These are phyloP conservation scores for Chamaecrista fasciculata DNA, from an alignment of 306 rosid species.

Conservation along the genomic window DNA sequence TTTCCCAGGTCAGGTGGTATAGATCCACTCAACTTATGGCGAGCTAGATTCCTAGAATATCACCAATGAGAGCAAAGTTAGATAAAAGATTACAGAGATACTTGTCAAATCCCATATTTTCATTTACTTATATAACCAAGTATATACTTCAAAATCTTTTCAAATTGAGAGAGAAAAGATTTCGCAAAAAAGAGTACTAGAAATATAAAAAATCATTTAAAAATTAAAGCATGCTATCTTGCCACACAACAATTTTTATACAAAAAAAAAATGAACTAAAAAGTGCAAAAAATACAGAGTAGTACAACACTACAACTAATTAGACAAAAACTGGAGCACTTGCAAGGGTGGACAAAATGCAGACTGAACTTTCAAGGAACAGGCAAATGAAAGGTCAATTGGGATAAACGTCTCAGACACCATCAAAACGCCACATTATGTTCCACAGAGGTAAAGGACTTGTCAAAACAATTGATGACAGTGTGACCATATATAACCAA, in stretches of 20 bases:
- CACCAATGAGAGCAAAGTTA: constrained; percentile 38
- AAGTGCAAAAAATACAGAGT: neutral
- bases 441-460: neutral
- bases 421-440: neutral
- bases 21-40: constrained; percentile 75
- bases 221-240: constrained; percentile 8
- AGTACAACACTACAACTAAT: neutral
- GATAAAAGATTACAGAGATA: constrained; percentile 20
- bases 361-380: constrained; percentile 4
- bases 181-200: neutral
- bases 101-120: neutral
- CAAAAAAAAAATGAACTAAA: constrained; percentile 13
- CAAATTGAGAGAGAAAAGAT: neutral
- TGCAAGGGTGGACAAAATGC: neutral
- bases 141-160: neutral
- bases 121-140: neutral
- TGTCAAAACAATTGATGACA: neutral
- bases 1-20: constrained; percentile 85
- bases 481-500: neutral
- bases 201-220: constrained; percentile 11
- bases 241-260: constrained; percentile 13
- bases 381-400: constrained; percentile 1
- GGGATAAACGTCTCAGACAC: neutral
- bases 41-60: constrained; percentile 65
- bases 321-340: neutral